Percentiles rank a stretch among this genome's conserved stretches.
Evolutionary conservation across 2,329 filamentous ascomycete genomes (phyloP).

Genomic region (Ramularia collo-cygni): DNA sequence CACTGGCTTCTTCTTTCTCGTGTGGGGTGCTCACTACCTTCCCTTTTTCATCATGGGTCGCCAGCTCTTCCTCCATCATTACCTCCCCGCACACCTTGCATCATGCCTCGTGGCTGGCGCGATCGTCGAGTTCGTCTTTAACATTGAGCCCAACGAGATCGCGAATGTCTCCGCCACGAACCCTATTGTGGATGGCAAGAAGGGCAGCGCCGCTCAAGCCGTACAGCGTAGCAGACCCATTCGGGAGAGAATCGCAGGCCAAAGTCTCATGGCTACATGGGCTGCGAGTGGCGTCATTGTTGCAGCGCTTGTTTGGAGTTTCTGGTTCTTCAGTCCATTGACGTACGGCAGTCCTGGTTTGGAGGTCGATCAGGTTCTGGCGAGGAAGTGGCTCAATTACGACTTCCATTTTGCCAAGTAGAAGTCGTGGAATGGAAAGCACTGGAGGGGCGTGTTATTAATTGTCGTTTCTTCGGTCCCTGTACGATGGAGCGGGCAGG

Average conservation of each 20-base stretch:
- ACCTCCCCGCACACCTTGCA: conserved; percentile 88
- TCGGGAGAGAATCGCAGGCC: conserved; percentile 69
- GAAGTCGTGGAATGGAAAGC: background rate
- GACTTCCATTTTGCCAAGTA: conserved; percentile 99
- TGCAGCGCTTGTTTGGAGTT: conserved; percentile 62
- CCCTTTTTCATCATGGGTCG: conserved; percentile 98
- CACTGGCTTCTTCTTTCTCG: conserved; percentile 97
- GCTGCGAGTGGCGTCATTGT: conserved; percentile 67
- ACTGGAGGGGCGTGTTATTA: too few species aligned
- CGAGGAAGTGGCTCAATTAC: conserved; percentile 93
- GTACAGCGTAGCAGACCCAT: conserved; percentile 63
- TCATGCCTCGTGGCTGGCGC: conserved; percentile 85
- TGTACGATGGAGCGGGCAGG: too few species aligned
- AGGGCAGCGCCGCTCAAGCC: conserved; percentile 30
- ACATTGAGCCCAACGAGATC: conserved; percentile 63
- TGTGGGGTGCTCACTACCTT: conserved; percentile 95
- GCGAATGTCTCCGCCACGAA: conserved; percentile 44
- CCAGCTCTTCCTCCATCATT: conserved; percentile 96
- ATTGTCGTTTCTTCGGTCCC: too few species aligned
- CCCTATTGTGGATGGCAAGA: conserved; percentile 30
- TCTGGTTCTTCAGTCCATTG: conserved; percentile 89
- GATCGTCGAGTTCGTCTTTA: conserved; percentile 93
- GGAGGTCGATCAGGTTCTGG: conserved; percentile 66
- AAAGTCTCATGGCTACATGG: conserved; percentile 74
- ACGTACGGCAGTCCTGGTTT: conserved; percentile 94